Percentiles rank a stretch among this genome's conserved stretches.
phyloP scores from a whole-genome alignment of 2,329 filamentous ascomycete species.

The Alternaria rosae region DNA sequence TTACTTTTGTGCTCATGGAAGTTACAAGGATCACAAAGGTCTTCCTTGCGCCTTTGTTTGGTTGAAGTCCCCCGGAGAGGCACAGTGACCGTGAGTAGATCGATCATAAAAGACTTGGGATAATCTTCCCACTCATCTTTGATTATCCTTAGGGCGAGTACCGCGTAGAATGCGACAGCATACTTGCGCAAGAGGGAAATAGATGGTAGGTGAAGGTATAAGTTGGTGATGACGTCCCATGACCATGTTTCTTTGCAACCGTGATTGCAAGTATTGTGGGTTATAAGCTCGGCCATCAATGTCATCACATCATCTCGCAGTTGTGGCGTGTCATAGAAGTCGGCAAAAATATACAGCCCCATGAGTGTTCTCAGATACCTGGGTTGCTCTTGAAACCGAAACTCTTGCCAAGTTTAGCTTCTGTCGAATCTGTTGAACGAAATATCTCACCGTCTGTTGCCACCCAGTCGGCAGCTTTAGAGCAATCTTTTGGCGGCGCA shows the following conservation, averaged over 20 bases:
- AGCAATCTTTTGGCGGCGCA: not conserved
- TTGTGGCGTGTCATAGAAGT: not conserved
- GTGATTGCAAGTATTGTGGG: not conserved
- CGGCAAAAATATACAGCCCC: not conserved
- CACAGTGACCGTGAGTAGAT: not conserved
- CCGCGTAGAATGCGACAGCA: not conserved
- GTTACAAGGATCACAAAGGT: not conserved
- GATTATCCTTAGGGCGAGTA: too few species aligned
- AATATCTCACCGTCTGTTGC: not conserved
- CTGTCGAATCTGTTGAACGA: not conserved
- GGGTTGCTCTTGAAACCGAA: fast-evolving
- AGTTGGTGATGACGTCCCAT: not conserved
- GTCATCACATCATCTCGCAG: not conserved
- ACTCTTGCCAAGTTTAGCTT: not conserved
- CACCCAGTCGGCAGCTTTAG: not conserved
- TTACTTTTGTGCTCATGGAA: not conserved
- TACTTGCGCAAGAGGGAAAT: not conserved
- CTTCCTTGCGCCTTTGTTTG: not conserved
- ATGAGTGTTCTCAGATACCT: not conserved
- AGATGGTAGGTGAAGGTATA: not conserved
- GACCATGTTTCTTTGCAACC: not conserved
- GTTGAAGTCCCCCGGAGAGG: not conserved
- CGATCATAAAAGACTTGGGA: not conserved
- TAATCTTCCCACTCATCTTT: not conserved
- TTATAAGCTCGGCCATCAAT: not conserved